Evolutionary conservation across 495 filamentous ascomycete genomes (phyloP).

Genomic region (Stereocaulon alpinum): DNA sequence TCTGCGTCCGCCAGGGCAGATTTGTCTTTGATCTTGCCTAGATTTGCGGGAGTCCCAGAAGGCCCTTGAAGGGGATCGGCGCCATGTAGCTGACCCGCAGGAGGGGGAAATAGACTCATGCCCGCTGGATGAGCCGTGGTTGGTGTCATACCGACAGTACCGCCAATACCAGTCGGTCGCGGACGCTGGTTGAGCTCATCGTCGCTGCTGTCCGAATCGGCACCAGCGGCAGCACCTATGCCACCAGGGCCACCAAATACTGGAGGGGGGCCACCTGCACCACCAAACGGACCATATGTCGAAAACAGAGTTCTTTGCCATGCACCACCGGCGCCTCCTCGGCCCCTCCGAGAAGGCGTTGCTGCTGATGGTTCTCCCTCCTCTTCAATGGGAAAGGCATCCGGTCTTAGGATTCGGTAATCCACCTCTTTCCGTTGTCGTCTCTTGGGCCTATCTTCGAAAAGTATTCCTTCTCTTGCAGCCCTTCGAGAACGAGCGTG

Average conservation of each 20-base stretch:
- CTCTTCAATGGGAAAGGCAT: constrained; percentile 57
- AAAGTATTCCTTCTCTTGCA: constrained; percentile 44
- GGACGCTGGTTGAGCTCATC: constrained; percentile 61
- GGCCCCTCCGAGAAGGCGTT: constrained; percentile 58
- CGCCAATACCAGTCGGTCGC: constrained; percentile 41
- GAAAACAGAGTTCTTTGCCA: constrained; percentile 74
- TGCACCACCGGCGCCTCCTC: constrained; percentile 38
- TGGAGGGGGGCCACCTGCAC: constrained; percentile 57
- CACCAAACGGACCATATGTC: constrained; percentile 86
- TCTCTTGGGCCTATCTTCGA: constrained; percentile 44
- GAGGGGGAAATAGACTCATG: constrained; percentile 38
- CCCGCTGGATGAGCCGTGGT: constrained; percentile 49
- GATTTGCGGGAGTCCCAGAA: constrained; percentile 65
- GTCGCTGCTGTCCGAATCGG: constrained; percentile 92
- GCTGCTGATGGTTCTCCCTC: constrained; percentile 52
- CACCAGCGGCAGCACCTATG: constrained; percentile 62
- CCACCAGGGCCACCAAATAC: constrained; percentile 72
- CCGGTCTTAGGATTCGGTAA: constrained; percentile 68
- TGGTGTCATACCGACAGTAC: constrained; percentile 65
- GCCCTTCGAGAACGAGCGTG: constrained; percentile 41
- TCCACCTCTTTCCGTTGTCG: constrained; percentile 52
- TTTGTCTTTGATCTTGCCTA: constrained; percentile 82
- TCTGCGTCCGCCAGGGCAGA: constrained; percentile 81
- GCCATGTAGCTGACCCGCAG: constrained; percentile 49
- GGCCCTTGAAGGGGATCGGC: constrained; percentile 51